Percentiles rank a stretch among this genome's conserved stretches.
These are phyloP conservation scores for Ganoderma lingzhi DNA, from an alignment of 1,284 basidiomycete genomes.

Conservation along the genomic window DNA sequence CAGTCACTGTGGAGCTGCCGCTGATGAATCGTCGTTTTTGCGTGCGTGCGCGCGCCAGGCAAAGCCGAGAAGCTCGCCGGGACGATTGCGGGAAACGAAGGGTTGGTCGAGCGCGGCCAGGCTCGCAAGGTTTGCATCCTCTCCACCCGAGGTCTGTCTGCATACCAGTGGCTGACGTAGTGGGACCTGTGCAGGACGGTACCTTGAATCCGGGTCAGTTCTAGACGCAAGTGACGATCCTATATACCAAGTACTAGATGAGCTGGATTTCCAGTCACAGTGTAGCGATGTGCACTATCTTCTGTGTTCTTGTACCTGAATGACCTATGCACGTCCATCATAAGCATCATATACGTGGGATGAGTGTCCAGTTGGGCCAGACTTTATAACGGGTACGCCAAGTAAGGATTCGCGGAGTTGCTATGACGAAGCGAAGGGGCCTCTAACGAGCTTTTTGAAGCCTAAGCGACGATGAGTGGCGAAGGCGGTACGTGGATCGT, in stretches of 20 bases:
- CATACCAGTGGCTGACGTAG: background rate
- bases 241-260: background rate
- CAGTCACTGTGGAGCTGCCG: too few relatives aligned
- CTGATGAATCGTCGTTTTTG: background rate
- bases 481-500: background rate
- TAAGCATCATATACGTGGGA: constrained; percentile 2
- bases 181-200: background rate
- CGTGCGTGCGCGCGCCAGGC: constrained; percentile 24
- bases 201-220: background rate
- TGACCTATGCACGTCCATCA: background rate
- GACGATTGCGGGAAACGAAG: constrained; percentile 19
- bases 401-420: background rate
- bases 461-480: background rate
- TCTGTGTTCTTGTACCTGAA: background rate
- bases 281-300: background rate
- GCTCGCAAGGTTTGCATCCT: constrained; percentile 23
- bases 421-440: background rate
- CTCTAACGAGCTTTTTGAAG: background rate
- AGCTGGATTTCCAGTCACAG: background rate
- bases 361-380: background rate
- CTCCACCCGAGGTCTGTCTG: background rate
- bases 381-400: background rate
- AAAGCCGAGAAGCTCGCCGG: constrained; percentile 38
- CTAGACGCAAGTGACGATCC: background rate
- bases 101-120: constrained; percentile 26